Evolutionary conservation across 2,329 filamentous ascomycete species (phyloP), one percentile per base, ranked within the genome.

Genomic region (Fusarium heterosporum): DNA sequence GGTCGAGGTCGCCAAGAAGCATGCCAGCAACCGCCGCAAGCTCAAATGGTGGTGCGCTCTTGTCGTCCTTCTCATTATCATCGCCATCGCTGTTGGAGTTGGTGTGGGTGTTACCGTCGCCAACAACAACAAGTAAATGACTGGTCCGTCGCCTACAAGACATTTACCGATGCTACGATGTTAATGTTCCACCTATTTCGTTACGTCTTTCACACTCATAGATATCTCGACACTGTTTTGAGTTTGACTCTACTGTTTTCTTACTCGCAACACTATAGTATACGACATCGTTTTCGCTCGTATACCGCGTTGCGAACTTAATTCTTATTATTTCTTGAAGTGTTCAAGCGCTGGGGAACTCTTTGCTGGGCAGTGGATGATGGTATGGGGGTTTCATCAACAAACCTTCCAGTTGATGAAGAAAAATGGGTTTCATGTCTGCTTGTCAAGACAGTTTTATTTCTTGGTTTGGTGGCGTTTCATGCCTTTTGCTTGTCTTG

Each of bases 1-100:
- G 71, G 86, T 95, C 61, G 84, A 85, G 69, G 83, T 87, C 74
- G 91, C 89, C 61, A 91, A 90, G 70, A 83, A 86, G 66, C 85
- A 86, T 72, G 91, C 91, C 48, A 83, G 86, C 68, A 84, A 87
- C 71, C 85, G 87, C 71, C 86, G 91, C 72, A 91, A 89, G 82
- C 86, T 93, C 79, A 95, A 95, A 84, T 94, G 92, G 92, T 93
- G 87, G 85, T 92, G 90, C 75, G 81, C 92, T 63, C 79, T 88
- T 63, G 82, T 93, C 60, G 80, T 82, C 46, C 70, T 87, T 22
- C 80, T 89, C 75, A 87, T 89, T 75, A 77, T 87, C 72, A 75
- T 89, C 50, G 83, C 81, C 65, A 79, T 88, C 57, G 83, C 79
- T 10, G 75, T 87, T 32, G 85, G 82, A 54, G 83, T 89, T 63